phyloP scores from a whole-genome alignment of 1,284 basidiomycete genomes.

The Fistulinella cinereoalba region DNA sequence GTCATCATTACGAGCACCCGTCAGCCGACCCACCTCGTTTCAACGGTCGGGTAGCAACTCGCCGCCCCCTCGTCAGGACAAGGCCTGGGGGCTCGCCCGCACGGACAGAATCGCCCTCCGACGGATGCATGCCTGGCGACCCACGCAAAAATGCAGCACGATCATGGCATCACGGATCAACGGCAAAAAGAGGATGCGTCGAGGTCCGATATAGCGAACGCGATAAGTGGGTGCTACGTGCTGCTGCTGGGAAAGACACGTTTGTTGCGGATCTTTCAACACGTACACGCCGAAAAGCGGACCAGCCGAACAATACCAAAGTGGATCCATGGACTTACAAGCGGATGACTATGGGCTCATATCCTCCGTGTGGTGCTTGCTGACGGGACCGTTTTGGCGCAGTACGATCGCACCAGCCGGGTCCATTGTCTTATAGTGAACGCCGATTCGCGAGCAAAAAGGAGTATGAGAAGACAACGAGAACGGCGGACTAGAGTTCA shows the following conservation, averaged over 20 bases:
- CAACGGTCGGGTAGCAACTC: slow-evolving; percentile 95
- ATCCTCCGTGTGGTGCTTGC: slow-evolving; percentile 87
- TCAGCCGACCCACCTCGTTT: slow-evolving; percentile 74
- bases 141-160: slow-evolving; percentile 3
- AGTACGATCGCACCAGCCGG: slow-evolving; percentile 76
- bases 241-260: slow-evolving; percentile 84
- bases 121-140: slow-evolving; percentile 77
- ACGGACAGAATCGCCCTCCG: slow-evolving; percentile 86
- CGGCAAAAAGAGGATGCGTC: slow-evolving; percentile 2
- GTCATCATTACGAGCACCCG: not conserved
- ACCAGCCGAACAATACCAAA: too few species aligned
- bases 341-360: slow-evolving; percentile 93
- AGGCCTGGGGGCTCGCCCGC: slow-evolving; percentile 71
- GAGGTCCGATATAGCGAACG: slow-evolving; percentile 11
- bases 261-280: slow-evolving; percentile 91
- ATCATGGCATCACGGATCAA: slow-evolving; percentile 5
- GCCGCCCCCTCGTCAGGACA: slow-evolving; percentile 78
- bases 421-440: slow-evolving; percentile 21
- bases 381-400: slow-evolving; percentile 81
- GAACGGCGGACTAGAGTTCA: slow-evolving; percentile 45
- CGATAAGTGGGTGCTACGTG: slow-evolving; percentile 55
- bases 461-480: slow-evolving; percentile 13
- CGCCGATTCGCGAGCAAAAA: slow-evolving; percentile 10
- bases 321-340: slow-evolving; percentile 96
- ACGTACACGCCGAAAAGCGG: too few species aligned